A percentile compares a stretch with the other conserved stretches of the same genome.
phyloP scores from a whole-genome alignment of 345 rosid species.

The Hevea brasiliensis region DNA sequence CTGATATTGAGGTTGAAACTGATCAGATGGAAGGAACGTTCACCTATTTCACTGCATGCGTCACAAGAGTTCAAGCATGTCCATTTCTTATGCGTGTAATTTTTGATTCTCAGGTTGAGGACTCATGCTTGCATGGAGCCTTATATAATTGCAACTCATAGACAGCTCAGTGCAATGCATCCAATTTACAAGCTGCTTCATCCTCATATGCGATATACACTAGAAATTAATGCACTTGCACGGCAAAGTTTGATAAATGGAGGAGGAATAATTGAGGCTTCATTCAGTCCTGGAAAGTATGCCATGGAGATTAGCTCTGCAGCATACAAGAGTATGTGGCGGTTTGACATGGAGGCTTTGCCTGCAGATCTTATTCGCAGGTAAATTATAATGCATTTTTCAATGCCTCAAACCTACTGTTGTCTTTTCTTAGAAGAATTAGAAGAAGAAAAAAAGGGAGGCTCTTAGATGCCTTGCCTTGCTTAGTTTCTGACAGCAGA shows the following conservation, averaged over 20 bases:
- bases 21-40: background rate
- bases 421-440: too few species aligned
- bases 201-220: conserved; percentile 91
- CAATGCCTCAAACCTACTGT: background rate
- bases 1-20: background rate
- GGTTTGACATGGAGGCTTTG: conserved; percentile 89
- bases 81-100: conserved; percentile 1
- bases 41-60: background rate
- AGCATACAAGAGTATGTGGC: conserved; percentile 74
- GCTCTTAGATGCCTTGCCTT: background rate
- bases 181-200: conserved; percentile 82
- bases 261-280: conserved; percentile 87
- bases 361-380: conserved; percentile 92
- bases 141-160: conserved; percentile 76
- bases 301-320: conserved; percentile 95
- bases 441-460: too few species aligned
- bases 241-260: conserved; percentile 87
- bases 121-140: conserved; percentile 96
- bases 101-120: conserved; percentile 57
- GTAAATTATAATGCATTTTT: conserved; percentile 31
- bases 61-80: background rate
- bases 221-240: conserved; percentile 88
- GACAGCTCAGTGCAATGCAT: conserved; percentile 87
- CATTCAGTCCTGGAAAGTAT: conserved; percentile 72
- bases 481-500: background rate